Conservation (phyloP, 306 rosid species). For the Malus sieversii region DNA sequence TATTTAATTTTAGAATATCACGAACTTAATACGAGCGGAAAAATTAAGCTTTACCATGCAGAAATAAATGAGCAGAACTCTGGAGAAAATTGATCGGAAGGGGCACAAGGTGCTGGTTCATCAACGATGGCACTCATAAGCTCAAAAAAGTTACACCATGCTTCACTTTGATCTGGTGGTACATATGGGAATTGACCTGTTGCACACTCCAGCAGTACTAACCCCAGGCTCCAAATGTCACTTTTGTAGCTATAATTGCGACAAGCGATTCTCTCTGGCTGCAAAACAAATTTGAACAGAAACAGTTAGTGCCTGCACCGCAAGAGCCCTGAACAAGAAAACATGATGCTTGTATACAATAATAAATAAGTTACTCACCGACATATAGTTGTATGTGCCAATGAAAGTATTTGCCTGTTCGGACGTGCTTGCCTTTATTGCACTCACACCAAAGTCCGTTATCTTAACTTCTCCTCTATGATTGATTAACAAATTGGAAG, state of each 20-base stretch:
- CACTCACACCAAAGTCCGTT: conserved; percentile 98
- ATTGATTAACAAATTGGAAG: conserved; percentile 81
- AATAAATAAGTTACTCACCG: conserved; percentile 56
- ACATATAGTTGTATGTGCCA: conserved; percentile 95
- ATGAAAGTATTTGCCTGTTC: conserved; percentile 90
- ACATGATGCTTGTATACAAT: not conserved
- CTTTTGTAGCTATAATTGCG: conserved; percentile 67
- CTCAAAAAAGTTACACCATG: conserved; percentile 75
- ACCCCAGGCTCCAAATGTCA: conserved; percentile 97
- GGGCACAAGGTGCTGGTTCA: conserved; percentile 76
- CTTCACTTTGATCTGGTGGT: conserved; percentile 67
- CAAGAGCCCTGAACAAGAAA: not conserved
- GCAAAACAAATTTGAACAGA: conserved; percentile 28
- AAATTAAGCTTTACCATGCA: conserved; percentile 61
- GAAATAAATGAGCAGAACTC: conserved; percentile 88
- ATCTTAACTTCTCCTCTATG: conserved; percentile 95
- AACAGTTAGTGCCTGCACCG: not conserved
- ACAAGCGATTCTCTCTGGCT: conserved; percentile 95
- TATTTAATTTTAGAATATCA: not conserved
- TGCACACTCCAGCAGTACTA: conserved; percentile 90
- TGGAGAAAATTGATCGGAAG: conserved; percentile 70
- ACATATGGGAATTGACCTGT: conserved; percentile 74
- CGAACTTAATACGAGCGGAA: conserved; percentile 13
- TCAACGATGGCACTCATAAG: conserved; percentile 83
- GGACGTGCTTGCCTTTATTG: conserved; percentile 84